Percentiles rank a stretch among this genome's conserved stretches.
These are phyloP conservation scores for Podila minutissima DNA, from an alignment of 192 early-diverging fungal species.

Conservation along the genomic window DNA sequence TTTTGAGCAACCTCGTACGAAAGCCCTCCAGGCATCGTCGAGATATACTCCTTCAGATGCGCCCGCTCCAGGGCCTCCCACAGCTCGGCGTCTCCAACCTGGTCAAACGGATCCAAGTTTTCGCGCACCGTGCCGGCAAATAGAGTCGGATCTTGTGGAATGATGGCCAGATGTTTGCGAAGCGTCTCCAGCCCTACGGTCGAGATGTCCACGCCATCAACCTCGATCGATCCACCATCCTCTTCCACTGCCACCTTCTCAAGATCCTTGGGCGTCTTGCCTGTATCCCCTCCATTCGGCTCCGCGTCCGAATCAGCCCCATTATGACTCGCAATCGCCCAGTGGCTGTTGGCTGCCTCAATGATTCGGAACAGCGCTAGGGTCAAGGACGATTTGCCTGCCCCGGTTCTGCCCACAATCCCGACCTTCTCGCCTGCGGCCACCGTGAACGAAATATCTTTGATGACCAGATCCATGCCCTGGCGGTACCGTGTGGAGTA, in stretches of 20 bases:
- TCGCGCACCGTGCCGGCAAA: conserved; percentile 67
- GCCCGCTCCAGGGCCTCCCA: conserved; percentile 66
- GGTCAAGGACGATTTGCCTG: conserved; percentile 59
- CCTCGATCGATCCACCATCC: conserved; percentile 73
- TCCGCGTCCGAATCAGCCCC: background rate
- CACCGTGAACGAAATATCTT: conserved; percentile 62
- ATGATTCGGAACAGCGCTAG: conserved; percentile 58
- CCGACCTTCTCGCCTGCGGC: conserved; percentile 37
- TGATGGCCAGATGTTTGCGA: conserved; percentile 75
- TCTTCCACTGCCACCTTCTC: background rate
- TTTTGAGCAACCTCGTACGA: conserved; percentile 35
- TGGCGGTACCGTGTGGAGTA: conserved; percentile 40
- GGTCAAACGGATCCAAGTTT: conserved; percentile 83
- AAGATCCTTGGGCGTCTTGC: background rate
- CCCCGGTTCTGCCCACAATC: conserved; percentile 54
- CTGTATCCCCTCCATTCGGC: background rate
- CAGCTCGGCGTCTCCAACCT: conserved; percentile 65
- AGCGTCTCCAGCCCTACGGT: conserved; percentile 68
- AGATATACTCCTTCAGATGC: conserved; percentile 53
- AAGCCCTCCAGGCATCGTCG: conserved; percentile 26
- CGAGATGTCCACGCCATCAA: conserved; percentile 82
- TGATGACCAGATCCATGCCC: conserved; percentile 58
- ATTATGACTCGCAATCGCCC: conserved; percentile 24
- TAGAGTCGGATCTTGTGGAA: conserved; percentile 86
- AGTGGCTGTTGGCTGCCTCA: conserved; percentile 42